These are phyloP conservation scores for Clonostachys byssicola DNA, from an alignment of 2,329 filamentous ascomycete genomes.

Conservation along the genomic window DNA sequence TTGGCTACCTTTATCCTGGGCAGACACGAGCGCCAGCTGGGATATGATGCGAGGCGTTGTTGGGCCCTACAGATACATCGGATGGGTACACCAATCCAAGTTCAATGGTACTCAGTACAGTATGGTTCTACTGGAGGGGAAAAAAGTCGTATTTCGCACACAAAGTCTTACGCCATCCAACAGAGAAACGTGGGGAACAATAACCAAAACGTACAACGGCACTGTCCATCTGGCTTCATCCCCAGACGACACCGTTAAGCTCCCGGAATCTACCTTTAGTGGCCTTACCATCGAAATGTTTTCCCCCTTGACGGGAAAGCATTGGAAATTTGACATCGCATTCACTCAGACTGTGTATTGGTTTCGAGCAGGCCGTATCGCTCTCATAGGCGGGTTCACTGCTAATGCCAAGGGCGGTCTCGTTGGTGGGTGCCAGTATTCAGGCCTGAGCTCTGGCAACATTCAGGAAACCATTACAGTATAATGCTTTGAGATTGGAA, in stretches of 20 bases:
- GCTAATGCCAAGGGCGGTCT: not conserved
- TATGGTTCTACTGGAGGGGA: not conserved
- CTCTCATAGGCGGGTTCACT: not conserved
- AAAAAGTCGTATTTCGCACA: not conserved
- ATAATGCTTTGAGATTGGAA: no score
- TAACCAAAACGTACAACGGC: not conserved
- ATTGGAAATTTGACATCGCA: not conserved
- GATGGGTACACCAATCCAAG: slow-evolving; percentile 6
- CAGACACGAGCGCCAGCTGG: slow-evolving; percentile 6
- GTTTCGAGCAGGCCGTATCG: not conserved
- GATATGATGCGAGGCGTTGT: slow-evolving; percentile 6
- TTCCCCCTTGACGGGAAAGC: not conserved
- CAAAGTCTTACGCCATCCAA: not conserved
- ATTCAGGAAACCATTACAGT: not conserved
- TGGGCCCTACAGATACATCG: slow-evolving; percentile 7
- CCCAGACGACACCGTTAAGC: not conserved
- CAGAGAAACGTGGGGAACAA: not conserved
- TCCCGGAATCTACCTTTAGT: not conserved
- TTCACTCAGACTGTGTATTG: not conserved
- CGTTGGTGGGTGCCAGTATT: not conserved
- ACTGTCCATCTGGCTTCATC: not conserved
- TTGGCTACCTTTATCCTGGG: slow-evolving; percentile 8
- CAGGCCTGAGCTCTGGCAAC: not conserved
- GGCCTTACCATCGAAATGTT: not conserved
- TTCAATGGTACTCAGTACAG: not conserved